phyloP scores from a whole-genome alignment of 106 monocot genomes.

The Dendrobium huoshanense region DNA sequence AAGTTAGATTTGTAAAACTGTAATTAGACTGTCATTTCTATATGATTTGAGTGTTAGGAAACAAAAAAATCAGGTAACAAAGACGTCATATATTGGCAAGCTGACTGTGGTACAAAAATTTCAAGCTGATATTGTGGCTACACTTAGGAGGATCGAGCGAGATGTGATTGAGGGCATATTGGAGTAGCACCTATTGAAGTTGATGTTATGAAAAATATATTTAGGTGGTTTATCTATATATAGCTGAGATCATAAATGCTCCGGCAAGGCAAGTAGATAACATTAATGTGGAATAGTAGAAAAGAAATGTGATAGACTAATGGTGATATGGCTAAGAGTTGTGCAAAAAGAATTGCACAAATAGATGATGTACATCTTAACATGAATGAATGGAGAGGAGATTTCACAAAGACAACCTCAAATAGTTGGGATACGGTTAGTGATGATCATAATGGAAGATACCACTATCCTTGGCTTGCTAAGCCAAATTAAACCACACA shows the following conservation, averaged over 20 bases:
- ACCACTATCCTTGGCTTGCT: background rate
- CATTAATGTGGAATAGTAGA: background rate
- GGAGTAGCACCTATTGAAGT: background rate
- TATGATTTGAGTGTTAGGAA: too few relatives aligned
- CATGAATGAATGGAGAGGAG: too few relatives aligned
- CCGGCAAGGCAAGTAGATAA: background rate
- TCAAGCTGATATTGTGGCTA: background rate
- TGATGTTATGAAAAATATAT: background rate
- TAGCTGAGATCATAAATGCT: background rate
- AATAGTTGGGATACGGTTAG: too few relatives aligned
- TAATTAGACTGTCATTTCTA: too few relatives aligned
- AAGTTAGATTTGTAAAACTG: background rate
- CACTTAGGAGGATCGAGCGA: background rate
- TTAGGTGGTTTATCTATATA: background rate
- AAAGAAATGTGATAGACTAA: background rate
- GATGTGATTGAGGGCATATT: background rate
- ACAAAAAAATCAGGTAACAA: too few relatives aligned
- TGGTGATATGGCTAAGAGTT: background rate
- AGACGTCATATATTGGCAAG: background rate
- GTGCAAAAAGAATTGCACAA: background rate
- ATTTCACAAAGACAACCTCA: too few relatives aligned
- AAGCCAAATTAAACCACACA: background rate
- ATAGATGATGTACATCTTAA: background rate
- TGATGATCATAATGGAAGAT: background rate
- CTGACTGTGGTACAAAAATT: background rate